A percentile compares a stretch with the other conserved stretches of the same genome.
These are phyloP conservation scores for Centella asiatica DNA, from an alignment of 129 eudicot genomes.

Conservation along the genomic window DNA sequence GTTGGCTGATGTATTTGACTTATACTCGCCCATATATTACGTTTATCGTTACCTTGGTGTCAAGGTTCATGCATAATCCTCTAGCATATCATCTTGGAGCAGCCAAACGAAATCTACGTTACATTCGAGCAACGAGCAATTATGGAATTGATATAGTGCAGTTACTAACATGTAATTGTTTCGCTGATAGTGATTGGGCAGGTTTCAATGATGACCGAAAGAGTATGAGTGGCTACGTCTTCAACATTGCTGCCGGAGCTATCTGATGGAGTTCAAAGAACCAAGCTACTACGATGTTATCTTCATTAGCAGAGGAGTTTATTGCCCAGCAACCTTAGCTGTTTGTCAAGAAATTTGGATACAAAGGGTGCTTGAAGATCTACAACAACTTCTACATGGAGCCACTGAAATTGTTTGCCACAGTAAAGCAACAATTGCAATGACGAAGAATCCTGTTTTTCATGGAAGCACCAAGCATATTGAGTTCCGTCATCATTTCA, in stretches of 20 bases:
- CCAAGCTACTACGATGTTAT: not conserved
- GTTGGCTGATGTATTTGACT: constrained; percentile 2
- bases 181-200: constrained; percentile 9
- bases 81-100: not conserved
- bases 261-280: constrained; percentile 7
- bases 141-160: constrained; percentile 5
- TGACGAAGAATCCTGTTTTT: not conserved
- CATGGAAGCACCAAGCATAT: constrained; percentile 6
- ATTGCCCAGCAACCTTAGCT: not conserved
- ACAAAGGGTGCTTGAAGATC: no score
- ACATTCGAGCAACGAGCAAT: not conserved
- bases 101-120: not conserved
- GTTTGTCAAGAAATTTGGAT: no score
- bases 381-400: no score
- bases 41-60: not conserved
- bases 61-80: constrained; percentile 9
- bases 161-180: not conserved
- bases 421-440: not conserved
- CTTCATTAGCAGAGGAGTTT: not conserved
- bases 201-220: constrained; percentile 8
- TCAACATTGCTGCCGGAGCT: not conserved
- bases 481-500: constrained; percentile 5
- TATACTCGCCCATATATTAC: constrained; percentile 4
- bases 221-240: not conserved
- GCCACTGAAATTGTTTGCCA: not conserved